phyloP scores from a whole-genome alignment of 768 basidiomycete genomes.

The Naganishia vaughanmartiniae region DNA sequence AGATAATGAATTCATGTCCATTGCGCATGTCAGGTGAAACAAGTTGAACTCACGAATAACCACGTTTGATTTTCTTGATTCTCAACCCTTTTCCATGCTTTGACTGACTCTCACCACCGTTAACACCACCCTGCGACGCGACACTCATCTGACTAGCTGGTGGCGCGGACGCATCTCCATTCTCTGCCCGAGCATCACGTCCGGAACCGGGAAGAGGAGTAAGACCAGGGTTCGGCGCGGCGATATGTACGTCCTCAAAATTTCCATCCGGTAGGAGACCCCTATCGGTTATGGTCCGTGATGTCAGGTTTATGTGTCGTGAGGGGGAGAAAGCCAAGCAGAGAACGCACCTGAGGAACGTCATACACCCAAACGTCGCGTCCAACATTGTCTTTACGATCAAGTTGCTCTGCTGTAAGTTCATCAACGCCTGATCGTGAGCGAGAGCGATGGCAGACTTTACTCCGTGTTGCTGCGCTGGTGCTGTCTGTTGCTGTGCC shows the following conservation, averaged over 20 bases:
- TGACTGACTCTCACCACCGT: neutral
- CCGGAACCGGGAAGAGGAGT: neutral
- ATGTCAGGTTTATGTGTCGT: neutral
- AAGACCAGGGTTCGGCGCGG: slow-evolving; percentile 4
- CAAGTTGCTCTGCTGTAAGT: slow-evolving; percentile 23
- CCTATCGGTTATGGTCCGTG: neutral
- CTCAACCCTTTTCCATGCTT: slow-evolving; percentile 25
- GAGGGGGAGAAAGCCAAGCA: neutral
- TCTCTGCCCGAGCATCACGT: neutral
- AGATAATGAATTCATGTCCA: no score
- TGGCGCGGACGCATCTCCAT: neutral
- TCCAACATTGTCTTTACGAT: slow-evolving; percentile 35
- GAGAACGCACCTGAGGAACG: slow-evolving; percentile 27
- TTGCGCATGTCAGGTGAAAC: neutral
- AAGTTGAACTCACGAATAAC: slow-evolving; percentile 29
- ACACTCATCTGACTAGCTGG: slow-evolving; percentile 16
- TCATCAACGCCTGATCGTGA: slow-evolving; percentile 27
- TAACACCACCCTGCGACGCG: neutral
- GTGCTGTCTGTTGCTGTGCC: neutral
- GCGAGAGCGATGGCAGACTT: neutral
- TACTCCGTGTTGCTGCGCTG: neutral
- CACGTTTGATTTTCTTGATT: slow-evolving; percentile 33
- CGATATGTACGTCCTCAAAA: slow-evolving; percentile 30
- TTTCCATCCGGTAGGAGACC: slow-evolving; percentile 31
- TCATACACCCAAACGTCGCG: slow-evolving; percentile 33